Base-by-base conservation (phyloP, 176 grass and related monocot species). In the Rhipidocladum racemiflorum region DNA sequence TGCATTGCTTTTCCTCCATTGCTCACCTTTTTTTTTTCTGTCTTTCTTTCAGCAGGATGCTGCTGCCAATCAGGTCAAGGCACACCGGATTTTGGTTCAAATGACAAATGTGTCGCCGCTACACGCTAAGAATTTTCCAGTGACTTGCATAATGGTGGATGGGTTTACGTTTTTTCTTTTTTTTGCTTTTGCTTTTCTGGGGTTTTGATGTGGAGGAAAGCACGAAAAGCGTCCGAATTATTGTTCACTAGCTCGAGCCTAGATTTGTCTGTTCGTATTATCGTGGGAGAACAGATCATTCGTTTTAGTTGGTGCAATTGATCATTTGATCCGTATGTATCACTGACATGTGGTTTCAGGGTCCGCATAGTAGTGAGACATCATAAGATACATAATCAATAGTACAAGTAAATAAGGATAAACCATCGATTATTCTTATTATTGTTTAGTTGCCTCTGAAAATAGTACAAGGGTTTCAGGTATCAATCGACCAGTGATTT, bases 1-100 rank as follows among this genome's bases (percentile, higher is more conserved):
- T 73, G 83, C 51, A 83, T 29, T 77, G 83, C 78, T 82, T 89
- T 49, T 17, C 43, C 48, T 38, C 30, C 25, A 65, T 63, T 69
- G 56, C 59, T 61, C n/a, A 14, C 28, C 21, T 68, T 36, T 10
- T 44, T 17, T 36, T 34, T 3, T 3, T 34, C 32, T 34, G 32
- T 9, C 61, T 53, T 36, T 18, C 64, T 88, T 85, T 81, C 40
- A 34, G 62, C 4, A 72, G 80, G 73, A 65, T 32, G 4, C 34
- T 9, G 8, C 38, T 39, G 38, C 70, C 74, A 84, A 89, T 64
- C 72, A 34, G 78, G 17, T 14, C 14, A 20, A 71, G 48, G 17
- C 65, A 9, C 4, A 36, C 85, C 17, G 48, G 72, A 77, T 86
- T 57, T 39, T n/a, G n/a, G 72, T 81, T 66, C 56, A 65, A 65